Base-by-base conservation (phyloP, 495 filamentous ascomycete species). In the Aspergillus sclerotioniger region DNA sequence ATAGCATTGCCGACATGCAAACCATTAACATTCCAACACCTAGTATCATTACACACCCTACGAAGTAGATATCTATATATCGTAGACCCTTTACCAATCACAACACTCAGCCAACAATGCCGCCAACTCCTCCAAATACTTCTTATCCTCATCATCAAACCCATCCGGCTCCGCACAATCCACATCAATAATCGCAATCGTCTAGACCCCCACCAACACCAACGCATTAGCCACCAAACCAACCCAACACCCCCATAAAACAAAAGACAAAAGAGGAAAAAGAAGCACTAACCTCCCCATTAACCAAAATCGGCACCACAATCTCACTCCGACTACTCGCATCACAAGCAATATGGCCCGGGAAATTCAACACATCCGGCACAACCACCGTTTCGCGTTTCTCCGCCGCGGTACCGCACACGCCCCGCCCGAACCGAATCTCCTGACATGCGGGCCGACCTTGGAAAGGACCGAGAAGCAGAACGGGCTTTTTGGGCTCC, bases 301-400 rank as follows among this genome's bases (percentile, higher is more conserved):
- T 67, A 17, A 79, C 74, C 20, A 89, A 56, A 63, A 97, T 84
- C 12, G 92, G 92, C 31, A 96, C 90, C 5, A 96, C 92, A 70
- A 97, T 90, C 79, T 97, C 92, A 71, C 91, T 95, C 69, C 79
- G 84, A 57, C 84, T 90, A 57, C 83, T 88, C 9, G 80, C 82
- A 72, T 96, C 92, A 67, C 92, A 96, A 6, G 92, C 90, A 69
- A 97, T 96, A 74, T 97, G 92, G 4, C 90, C 92, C 3, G 90
- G 88, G 67, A 96, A 96, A 43, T 73, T 58, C 20, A 84, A 72
- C 10, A 96, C 90, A 70, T 97, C 87, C 7, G 77, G 73, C 6
- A 96, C 88, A 3, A 96, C 64, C 52, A 92, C 82, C 3, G 87
- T 93, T 51, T 75, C 71, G 45, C 76, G 70, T 8, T 75, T 84